Base-by-base conservation (phyloP, 352 stramenopile species). In the Globisporangium carolinianum region DNA sequence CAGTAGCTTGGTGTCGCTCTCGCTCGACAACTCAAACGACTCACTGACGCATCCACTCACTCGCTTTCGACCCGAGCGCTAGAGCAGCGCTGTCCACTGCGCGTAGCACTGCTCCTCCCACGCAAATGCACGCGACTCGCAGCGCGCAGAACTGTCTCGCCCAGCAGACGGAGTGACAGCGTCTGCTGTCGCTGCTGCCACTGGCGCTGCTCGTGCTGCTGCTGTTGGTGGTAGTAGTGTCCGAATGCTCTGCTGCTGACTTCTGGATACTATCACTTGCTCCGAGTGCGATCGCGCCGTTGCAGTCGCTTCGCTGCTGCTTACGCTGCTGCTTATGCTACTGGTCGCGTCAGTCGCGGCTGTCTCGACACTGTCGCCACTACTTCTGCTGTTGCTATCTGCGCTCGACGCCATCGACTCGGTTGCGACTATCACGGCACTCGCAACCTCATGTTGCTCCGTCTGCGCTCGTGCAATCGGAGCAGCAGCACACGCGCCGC, bases 81-180 rank as follows among this genome's bases (percentile, higher is more conserved):
- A 75, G 17, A 75, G 67, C 42, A 78, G 45, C 41, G 62, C 59
- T 6, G 60, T 37, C 70, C 70, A 78, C 14, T 38, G 55, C 37
- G 71, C 61, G 38, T 78, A 78, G 12, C 50, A 50, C 61, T 46
- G 37, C 46, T 67, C 61, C 49, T 67, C 61, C 49, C 57, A 51
- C 15, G 36, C 12, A 18, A 41, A 60, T 15, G 18, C 35, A 18
- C 5, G 41, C 10, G 11, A 24, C 24, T 24, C 24, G 24, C 24
- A 24, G 24, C 24, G 24, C 24, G 24, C 24, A 24, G 24, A 24
- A 24, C 24, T 24, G 24, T 24, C 24, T 24, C 24, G 24, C 24
- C 24, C 24, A 24, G 24, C 24, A 24, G 24, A 24, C 24, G 1
- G 24, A 24, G 24, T 24, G 24, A 24, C 24, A 24, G 24, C 24